Base-by-base conservation (phyloP, 257 asterid species). In the Nicotiana paniculata region DNA sequence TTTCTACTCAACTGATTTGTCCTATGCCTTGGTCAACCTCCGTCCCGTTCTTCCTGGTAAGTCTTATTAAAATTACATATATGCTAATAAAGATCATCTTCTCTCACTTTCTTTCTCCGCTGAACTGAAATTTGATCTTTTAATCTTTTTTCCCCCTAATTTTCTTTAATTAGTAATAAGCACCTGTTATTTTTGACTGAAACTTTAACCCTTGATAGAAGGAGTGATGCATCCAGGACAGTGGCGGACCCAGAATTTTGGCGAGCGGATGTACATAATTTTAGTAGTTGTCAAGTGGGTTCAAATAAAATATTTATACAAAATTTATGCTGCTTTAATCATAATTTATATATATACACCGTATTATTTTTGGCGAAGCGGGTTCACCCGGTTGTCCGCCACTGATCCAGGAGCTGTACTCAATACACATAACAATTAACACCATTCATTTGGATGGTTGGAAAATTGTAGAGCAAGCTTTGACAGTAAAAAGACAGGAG, bases 31-130 rank as follows among this genome's bases (percentile, higher is more conserved):
- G 85, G 98, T 94, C 90, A 94, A 94, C 89, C 90, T 95, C 77
- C 97, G 97, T 35, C 99, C 98, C 77, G 77, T 93, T 83, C 86
- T 91, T 87, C 97, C 97, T 79, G 99, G 99, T 95, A 88, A 37
- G 84, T 77, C 43, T 35, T 54, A 51, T 46, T 79, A 53, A 8
- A 21, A 1, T 9, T 64, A 21, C 24, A 11, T 39, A 53, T 5
- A 5, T 53, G 64, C 43, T 28, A n/a, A 4, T 43, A 2, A 10
- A n/a, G 21, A 21, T 30, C 7, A 13, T 21, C 43, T 55, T 37
- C 6, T 64, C 39, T 32, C 18, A 66, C 10, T 70, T 6, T 54
- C 12, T 8, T 59, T 57, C 63, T 59, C 13, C 24, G 21, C 15
- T 18, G 24, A 7, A 2, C 28, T 58, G 12, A 58, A 57, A n/a